Base-by-base conservation (phyloP, 2,329 filamentous ascomycete genomes). In the Didymella exigua region DNA sequence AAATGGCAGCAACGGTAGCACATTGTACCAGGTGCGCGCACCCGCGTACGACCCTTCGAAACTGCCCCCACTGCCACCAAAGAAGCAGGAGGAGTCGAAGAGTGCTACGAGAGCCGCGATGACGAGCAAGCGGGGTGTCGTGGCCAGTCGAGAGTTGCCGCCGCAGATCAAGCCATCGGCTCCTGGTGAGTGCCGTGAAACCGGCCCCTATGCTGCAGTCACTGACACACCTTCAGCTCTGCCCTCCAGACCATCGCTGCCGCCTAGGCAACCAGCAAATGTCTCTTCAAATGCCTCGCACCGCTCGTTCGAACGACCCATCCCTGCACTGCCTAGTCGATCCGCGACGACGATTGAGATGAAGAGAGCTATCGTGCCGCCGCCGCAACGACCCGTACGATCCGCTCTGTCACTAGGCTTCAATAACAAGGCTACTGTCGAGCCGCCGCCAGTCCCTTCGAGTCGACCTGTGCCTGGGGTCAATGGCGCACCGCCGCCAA, bases 1-100 rank as follows among this genome's bases (percentile, higher is more conserved):
- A 21, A 77, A 72, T 30, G 61, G 53, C 21, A 72, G 66, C n/a
- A 71, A 72, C 42, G 52, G 69, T 58, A 72, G 69, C 18, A 59
- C 67, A 14, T 43, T 71, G 21, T 70, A 73, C 53, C 73, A 76
- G 37, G 72, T 82, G 42, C 79, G 80, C 63, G 82, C 84, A 5
- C 85, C 85, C 9, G 79, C 80, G 41, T 87, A 81, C 73, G 82
- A 84, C 56, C 80, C 83, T 43, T 70, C 78, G 13, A 77, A 79
- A 31, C 71, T 86, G 9, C 85, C 85, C 46, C 75, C 80, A 26
- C 73, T 86, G 30, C 84, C 83, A 43, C 78, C 81, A 1, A 84
- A 81, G 62, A 73, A 68, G 45, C 64, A 69, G n/a, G 75, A 77
- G 43, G 76, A 78, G 41, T 70, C 68, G 49, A 69, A 66, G 50